Conservation (phyloP, 495 filamentous ascomycete genomes). For the Symbiotaphrina buchneri region DNA sequence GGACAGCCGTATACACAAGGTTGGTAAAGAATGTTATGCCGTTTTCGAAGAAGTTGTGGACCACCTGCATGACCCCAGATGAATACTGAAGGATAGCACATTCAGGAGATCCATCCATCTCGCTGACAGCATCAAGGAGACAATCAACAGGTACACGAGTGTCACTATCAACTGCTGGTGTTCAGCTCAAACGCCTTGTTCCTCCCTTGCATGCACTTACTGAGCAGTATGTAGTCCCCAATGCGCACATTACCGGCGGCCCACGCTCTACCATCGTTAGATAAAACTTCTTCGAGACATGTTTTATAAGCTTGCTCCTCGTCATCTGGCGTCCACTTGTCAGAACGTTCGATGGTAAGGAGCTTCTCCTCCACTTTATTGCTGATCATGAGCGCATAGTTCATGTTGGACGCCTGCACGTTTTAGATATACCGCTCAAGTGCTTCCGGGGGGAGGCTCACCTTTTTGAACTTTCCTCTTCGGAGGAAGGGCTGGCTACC, state of each 20-base stretch:
- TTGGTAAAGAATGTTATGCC: conserved; percentile 45
- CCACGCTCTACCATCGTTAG: conserved; percentile 45
- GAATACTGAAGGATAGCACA: conserved; percentile 66
- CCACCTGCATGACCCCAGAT: conserved; percentile 67
- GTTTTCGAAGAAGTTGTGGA: conserved; percentile 34
- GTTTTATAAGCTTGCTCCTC: conserved; percentile 25
- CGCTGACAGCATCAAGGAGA: conserved; percentile 51
- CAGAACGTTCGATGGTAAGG: conserved; percentile 13
- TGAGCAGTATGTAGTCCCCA: conserved; percentile 59
- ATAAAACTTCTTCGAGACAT: conserved; percentile 26
- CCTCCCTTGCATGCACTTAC: no score
- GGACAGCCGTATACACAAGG: conserved; percentile 58
- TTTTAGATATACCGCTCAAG: no score
- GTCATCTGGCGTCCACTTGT: conserved; percentile 23
- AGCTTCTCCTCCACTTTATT: conserved; percentile 37
- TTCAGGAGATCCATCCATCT: conserved; percentile 63
- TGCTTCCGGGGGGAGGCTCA: no score
- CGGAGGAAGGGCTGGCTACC: conserved; percentile 22
- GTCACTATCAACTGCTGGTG: conserved; percentile 43
- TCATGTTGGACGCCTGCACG: conserved; percentile 61
- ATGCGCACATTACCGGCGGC: conserved; percentile 62
- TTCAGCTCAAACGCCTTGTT: no score
- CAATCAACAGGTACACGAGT: conserved; percentile 54
- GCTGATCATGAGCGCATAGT: conserved; percentile 36
- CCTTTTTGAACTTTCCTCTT: conserved; percentile 50